phyloP scores from a whole-genome alignment of 805 yeast species.

The Wickerhamiella allomyrinae region DNA sequence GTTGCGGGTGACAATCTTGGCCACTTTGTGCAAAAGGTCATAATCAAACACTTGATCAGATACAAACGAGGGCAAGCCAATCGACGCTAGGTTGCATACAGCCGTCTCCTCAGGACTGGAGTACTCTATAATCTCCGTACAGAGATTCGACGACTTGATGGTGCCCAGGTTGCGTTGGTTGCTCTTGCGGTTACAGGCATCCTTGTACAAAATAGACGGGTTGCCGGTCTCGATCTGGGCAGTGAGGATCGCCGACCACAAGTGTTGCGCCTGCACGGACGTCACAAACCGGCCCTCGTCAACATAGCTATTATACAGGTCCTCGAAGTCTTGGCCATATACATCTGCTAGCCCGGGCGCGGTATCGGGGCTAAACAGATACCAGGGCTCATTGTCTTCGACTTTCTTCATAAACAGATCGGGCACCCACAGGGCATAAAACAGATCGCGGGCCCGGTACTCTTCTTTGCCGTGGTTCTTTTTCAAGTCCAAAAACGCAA shows the following conservation, averaged over 20 bases:
- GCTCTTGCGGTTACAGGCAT: constrained; percentile 72
- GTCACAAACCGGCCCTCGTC: constrained; percentile 41
- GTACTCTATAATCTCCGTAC: constrained; percentile 85
- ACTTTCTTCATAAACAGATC: constrained; percentile 86
- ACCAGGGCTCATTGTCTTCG: constrained; percentile 61
- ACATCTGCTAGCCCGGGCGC: constrained; percentile 72
- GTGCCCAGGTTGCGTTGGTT: constrained; percentile 83
- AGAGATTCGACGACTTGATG: constrained; percentile 80
- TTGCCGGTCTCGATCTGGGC: constrained; percentile 91
- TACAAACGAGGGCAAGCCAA: constrained; percentile 72
- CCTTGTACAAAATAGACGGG: constrained; percentile 89
- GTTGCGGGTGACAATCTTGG: constrained; percentile 61
- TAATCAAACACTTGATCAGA: constrained; percentile 46
- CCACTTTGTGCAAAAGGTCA: constrained; percentile 49
- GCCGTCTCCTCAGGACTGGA: constrained; percentile 80
- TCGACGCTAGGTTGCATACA: constrained; percentile 85
- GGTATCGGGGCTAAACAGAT: constrained; percentile 70
- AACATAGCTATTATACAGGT: constrained; percentile 57
- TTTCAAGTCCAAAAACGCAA: constrained; percentile 65
- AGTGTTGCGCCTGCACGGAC: constrained; percentile 63
- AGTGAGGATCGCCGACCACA: constrained; percentile 75
- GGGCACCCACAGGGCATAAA: constrained; percentile 87
- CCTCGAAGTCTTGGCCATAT: constrained; percentile 66
- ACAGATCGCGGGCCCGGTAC: constrained; percentile 76
- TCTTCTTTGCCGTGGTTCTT: constrained; percentile 94